Base-by-base conservation (phyloP, 345 rosid species). In the Rhizophora apiculata region DNA sequence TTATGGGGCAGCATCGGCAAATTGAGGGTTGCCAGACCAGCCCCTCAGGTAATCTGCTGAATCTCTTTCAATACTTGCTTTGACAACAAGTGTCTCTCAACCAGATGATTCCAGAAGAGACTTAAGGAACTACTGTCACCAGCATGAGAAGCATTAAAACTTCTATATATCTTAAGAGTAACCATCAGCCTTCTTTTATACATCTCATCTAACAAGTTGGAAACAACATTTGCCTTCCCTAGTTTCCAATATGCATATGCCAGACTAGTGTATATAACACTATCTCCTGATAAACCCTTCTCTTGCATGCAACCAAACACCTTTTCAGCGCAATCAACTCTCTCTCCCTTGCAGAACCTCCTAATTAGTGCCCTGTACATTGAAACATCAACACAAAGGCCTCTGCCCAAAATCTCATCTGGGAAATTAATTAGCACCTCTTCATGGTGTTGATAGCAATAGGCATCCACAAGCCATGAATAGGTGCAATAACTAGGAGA, bases 311-410 rank as follows among this genome's bases (percentile, higher is more conserved):
- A 77, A 8, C 61, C 71, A 72, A 78, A 85, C 29, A 88, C 43
- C 64, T 48, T 66, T 77, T 83, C 82, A n/a, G 95, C 96, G 59
- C 58, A 80, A 71, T 86, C 91, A 73, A 88, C 75, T 68, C 78
- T 89, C 65, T 74, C 90, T 74, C 64, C 77, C 79, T 87, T 91
- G 72, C 96, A 94, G 32, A 89, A 68, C 86, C 90, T 85, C 82
- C 97, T 87, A 72, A 94, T 86, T 24, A 94, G 80, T 63, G 92
- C 95, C 89, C 98, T 88, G 73, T 86, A 89, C 66, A 94, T 60
- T 15, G 95, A 82, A 30, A 87, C 73, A 73, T 87, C 87, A 26
- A 80, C 80, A 61, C 69, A 78, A 56, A 88, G 67, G 63, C 93
- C 92, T 82, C 85, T 86, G 51, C 55, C 71, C 63, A 63, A 78